Base-by-base conservation (phyloP, 2,329 filamentous ascomycete species). In the Calonectria montana region DNA sequence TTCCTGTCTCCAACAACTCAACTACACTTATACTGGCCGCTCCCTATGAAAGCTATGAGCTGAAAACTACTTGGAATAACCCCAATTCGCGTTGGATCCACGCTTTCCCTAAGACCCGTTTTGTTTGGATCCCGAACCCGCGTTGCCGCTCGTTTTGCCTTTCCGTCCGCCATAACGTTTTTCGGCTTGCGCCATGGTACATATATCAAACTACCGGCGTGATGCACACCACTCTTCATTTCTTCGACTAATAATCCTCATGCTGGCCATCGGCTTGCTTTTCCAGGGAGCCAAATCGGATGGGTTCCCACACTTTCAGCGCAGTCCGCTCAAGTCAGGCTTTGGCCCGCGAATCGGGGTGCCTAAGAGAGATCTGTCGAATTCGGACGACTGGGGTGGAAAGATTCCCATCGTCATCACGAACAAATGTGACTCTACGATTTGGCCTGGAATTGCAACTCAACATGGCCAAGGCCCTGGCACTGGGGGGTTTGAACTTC, bases 391-490 rank as follows among this genome's bases (percentile, higher is more conserved):
- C 21, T 77, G 76, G 66, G 79, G 82, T 12, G 85, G 84, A 64
- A 85, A 81, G 25, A 84, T 91, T 45, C 92, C 93, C 8, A 84
- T 97, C 29, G 86, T 91, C 8, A 86, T 97, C 68, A 92, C 91
- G 70, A 97, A 96, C 83, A 87, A 88, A 68, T 97, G 94, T 79
- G 85, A 87, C 12, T 89, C 93, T 23, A 91, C 89, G 0, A 91
- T 97, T 74, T 96, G 93, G 89, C 94, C 94, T 1, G 94, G 91
- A 12, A 90, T 97, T 71, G 88, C 89, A 16, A 95, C 94, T 0
- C 93, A 96, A 79, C 87, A 89, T 57, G 94, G 94, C 25, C 89
- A 88, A 16, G 92, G 92, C 0, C 93, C 94, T 8, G 87, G 87
- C 3, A 87, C 86, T 13, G 91, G 90, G 23, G 94, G 94, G 10